Base-by-base conservation (phyloP, 306 rosid species). In the Begonia fuchsioides region DNA sequence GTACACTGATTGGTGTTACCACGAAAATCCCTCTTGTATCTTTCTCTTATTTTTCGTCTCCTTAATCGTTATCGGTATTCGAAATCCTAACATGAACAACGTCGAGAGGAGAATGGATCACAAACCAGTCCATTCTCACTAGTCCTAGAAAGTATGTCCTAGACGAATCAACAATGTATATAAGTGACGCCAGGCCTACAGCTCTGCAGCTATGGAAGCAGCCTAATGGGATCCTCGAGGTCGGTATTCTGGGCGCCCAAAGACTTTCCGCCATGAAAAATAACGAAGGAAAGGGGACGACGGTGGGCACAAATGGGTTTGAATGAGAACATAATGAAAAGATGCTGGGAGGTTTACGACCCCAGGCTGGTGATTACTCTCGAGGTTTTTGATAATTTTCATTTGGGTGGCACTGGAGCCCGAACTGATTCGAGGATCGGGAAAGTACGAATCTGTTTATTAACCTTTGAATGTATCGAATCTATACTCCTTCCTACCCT, bases 401-500 rank as follows among this genome's bases (percentile, higher is more conserved):
- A 68, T 13, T 49, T 73, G 1, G 59, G 68, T 2, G 79, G 69
- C 49, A 54, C 40, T 46, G 49, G 62, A 57, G 12, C 54, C 11
- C 38, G 61, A 38, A 61, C 64, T 17, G 75, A 68, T 61, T 32
- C 69, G 61, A 73, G 62, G 47, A 61, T 73, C 40, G 79, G 79
- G 12, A 73, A 73, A 51, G 75, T 73, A 50, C 68, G 79, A 61
- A 73, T 73, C 15, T 59, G 75, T 3, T 63, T 73, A 35, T 73
- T 75, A 12, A 86, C 96, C n/a, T 73, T 86, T 6, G 96, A 81
- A 76, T 81, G 17, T 56, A 86, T 49, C 68, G 79, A 39, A 68
- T 86, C 1, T 86, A 81, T 49, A 78, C 88, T 17, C 93, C 78
- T 57, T 86, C 44, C 49, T 86, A 86, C 47, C 93, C 96, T 9